A percentile compares a stretch with the other conserved stretches of the same genome.
phyloP scores from a whole-genome alignment of 345 rosid genomes.

The Eucalyptus cloeziana region DNA sequence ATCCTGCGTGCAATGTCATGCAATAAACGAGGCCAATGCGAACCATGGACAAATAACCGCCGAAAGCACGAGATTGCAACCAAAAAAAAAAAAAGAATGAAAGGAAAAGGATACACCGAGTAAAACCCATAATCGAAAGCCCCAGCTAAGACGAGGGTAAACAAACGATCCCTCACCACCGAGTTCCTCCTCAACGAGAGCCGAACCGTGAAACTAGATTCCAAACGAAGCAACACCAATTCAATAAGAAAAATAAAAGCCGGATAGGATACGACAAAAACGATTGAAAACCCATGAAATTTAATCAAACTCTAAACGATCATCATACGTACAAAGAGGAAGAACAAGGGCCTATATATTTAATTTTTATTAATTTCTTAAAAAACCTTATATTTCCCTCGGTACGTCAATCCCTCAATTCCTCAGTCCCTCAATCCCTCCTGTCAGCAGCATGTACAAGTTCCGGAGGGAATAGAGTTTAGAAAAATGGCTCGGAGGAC shows the following conservation, averaged over 20 bases:
- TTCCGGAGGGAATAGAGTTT: no score
- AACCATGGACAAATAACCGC: background rate
- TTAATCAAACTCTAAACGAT: background rate
- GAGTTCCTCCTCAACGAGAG: slow-evolving; percentile 58
- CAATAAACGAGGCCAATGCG: no score
- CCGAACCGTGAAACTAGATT: slow-evolving; percentile 27
- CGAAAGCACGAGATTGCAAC: background rate
- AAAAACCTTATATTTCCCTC: no score
- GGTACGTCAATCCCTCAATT: no score
- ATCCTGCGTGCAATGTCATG: no score
- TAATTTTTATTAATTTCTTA: no score
- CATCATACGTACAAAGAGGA: slow-evolving; percentile 44
- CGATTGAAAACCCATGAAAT: background rate
- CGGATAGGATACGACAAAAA: background rate
- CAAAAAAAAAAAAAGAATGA: background rate
- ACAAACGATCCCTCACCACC: slow-evolving; percentile 74
- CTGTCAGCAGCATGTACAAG: no score
- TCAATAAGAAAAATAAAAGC: background rate
- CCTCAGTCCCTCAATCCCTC: no score
- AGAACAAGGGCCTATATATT: slow-evolving; percentile 65
- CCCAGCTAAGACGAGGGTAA: slow-evolving; percentile 61
- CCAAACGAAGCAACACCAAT: background rate
- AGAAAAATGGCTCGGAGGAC: no score
- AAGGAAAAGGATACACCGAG: slow-evolving; percentile 73
- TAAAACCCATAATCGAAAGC: slow-evolving; percentile 81